phyloP scores from a whole-genome alignment of 225 moss, liverwort and hornwort species.

The Rhytidiadelphus loreus region DNA sequence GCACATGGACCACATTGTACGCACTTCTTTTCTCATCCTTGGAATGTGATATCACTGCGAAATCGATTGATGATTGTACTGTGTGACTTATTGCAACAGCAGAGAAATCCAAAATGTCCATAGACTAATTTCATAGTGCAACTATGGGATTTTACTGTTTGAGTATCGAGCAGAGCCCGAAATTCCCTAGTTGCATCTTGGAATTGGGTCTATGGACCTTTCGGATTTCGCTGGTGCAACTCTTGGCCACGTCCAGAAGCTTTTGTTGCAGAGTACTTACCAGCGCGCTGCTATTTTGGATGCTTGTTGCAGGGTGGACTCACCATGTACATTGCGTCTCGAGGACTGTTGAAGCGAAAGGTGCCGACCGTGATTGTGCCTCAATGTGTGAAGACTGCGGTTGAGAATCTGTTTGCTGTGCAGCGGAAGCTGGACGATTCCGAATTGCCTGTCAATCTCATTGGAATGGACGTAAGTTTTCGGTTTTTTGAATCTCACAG shows the following conservation, averaged over 20 bases:
- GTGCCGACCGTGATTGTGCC: conserved; percentile 87
- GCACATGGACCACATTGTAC: conserved; percentile 97
- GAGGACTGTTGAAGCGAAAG: conserved; percentile 67
- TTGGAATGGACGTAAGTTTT: conserved; percentile 86
- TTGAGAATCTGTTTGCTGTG: conserved; percentile 71
- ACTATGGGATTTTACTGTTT: neutral
- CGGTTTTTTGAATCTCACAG: neutral
- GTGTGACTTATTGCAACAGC: neutral
- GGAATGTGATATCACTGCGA: neutral
- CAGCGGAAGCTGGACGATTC: conserved; percentile 81
- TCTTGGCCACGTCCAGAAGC: neutral
- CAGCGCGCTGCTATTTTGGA: neutral
- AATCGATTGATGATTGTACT: neutral
- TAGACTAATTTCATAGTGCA: neutral
- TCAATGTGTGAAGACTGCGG: conserved; percentile 52
- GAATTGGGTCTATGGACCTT: neutral
- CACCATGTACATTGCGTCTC: conserved; percentile 85
- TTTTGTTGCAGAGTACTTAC: neutral
- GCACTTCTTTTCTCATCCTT: neutral
- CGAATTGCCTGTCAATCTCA: conserved; percentile 50
- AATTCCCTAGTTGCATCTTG: neutral
- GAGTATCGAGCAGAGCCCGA: neutral
- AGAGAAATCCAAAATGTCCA: neutral
- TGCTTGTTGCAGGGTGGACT: conserved; percentile 69
- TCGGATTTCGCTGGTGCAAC: neutral